phyloP scores from a whole-genome alignment of 768 basidiomycete species.

The Mycena haematopus region DNA sequence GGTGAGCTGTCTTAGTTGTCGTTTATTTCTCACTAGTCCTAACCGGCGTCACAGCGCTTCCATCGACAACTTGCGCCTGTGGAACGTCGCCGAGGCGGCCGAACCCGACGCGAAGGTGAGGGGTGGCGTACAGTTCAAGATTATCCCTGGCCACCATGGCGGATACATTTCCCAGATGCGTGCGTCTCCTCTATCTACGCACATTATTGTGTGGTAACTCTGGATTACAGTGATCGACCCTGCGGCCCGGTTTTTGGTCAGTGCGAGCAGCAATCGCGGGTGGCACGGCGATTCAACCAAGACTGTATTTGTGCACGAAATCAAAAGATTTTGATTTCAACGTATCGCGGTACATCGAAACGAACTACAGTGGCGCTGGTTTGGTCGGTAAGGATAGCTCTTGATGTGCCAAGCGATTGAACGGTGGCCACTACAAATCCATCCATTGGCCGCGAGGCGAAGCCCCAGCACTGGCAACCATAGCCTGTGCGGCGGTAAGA shows the following conservation, averaged over 20 bases:
- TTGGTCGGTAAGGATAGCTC: conserved; percentile 33
- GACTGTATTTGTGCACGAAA: conserved; percentile 27
- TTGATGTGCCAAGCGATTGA: conserved; percentile 28
- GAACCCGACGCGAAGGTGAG: conserved; percentile 69
- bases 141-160: conserved; percentile 95
- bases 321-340: conserved; percentile 16
- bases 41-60: conserved; percentile 67
- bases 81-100: conserved; percentile 86
- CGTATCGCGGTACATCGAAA: neutral
- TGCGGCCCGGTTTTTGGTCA: conserved; percentile 18
- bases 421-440: conserved; percentile 31
- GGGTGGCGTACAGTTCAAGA: conserved; percentile 87
- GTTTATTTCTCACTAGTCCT: conserved; percentile 9
- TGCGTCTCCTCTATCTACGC: conserved; percentile 49
- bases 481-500: conserved; percentile 29
- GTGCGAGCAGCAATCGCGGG: conserved; percentile 23
- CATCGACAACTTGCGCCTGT: conserved; percentile 89
- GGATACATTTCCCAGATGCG: conserved; percentile 93
- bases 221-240: conserved; percentile 16
- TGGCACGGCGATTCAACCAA: conserved; percentile 28
- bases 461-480: conserved; percentile 31
- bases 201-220: neutral
- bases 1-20: conserved; percentile 56
- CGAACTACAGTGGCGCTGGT: conserved; percentile 28
- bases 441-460: conserved; percentile 32